Percentiles rank a stretch among this genome's conserved stretches.
Evolutionary conservation across 73 alveolate genomes (phyloP).

Genomic region (Paramecium pentaurelia): DNA sequence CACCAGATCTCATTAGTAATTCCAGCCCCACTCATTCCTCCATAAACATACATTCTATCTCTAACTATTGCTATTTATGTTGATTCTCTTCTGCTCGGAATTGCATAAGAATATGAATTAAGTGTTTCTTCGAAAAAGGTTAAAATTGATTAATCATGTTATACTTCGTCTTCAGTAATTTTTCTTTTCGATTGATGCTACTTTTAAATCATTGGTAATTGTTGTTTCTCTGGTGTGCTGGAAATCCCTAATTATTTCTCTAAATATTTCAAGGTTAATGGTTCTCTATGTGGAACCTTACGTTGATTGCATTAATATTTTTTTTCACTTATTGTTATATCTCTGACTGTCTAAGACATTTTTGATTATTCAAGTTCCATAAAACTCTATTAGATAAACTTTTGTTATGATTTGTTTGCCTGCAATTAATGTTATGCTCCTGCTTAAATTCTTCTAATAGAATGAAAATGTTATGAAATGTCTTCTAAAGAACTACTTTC

Average conservation of each 20-base stretch:
- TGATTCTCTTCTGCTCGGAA: constrained; percentile 49
- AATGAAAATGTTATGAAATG: constrained; percentile 2
- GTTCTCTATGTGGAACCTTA: constrained; percentile 32
- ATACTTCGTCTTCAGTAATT: neutral
- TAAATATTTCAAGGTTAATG: neutral
- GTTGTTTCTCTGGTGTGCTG: neutral
- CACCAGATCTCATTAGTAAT: constrained; percentile 6
- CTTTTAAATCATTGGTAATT: neutral
- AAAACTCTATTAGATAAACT: neutral
- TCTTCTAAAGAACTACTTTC: constrained; percentile 19
- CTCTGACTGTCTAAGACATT: constrained; percentile 24
- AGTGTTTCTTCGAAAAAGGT: constrained; percentile 30
- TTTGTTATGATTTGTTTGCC: constrained; percentile 13
- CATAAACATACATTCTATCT: constrained; percentile 26
- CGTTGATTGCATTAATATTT: neutral
- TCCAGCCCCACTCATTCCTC: constrained; percentile 55
- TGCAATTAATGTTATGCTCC: neutral
- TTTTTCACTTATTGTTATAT: neutral
- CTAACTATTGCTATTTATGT: neutral
- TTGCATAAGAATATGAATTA: neutral
- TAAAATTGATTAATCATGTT: neutral
- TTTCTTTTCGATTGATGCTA: neutral
- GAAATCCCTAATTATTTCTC: constrained; percentile 4
- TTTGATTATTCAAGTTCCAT: constrained; percentile 1
- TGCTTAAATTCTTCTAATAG: neutral